Evolutionary conservation across 768 basidiomycete genomes (phyloP).

Genomic region (Trametes elegans): DNA sequence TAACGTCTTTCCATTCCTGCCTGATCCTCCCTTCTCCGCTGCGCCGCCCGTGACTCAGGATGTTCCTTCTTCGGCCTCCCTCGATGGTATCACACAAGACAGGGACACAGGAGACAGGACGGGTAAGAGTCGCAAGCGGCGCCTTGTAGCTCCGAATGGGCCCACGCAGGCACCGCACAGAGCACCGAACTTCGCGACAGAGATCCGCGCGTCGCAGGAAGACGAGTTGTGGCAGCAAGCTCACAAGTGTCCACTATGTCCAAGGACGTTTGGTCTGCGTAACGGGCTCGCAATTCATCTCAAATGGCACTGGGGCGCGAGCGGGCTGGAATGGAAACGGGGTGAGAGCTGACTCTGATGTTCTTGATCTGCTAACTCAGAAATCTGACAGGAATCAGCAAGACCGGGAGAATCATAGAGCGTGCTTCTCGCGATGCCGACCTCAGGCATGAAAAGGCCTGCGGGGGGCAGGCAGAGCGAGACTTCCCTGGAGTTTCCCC

Average conservation of each 20-base stretch:
- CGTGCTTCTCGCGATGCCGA: slow-evolving; percentile 10
- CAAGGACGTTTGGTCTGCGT: slow-evolving; percentile 13
- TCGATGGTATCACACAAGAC: no score
- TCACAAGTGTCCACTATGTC: slow-evolving; percentile 19
- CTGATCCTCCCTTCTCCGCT: no score
- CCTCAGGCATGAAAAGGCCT: slow-evolving; percentile 2
- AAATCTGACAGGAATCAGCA: slow-evolving; percentile 10
- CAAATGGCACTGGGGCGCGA: slow-evolving; percentile 24
- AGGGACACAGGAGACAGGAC: no score
- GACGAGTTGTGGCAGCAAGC: background rate
- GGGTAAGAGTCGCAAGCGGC: no score
- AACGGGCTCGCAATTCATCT: slow-evolving; percentile 21
- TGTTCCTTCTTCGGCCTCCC: no score
- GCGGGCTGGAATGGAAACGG: slow-evolving; percentile 11
- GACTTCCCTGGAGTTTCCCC: background rate
- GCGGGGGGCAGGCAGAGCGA: background rate
- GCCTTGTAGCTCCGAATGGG: no score
- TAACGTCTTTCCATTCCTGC: no score
- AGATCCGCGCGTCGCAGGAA: no score
- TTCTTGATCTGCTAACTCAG: background rate
- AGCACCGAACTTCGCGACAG: no score
- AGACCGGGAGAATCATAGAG: slow-evolving; percentile 4
- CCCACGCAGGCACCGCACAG: no score
- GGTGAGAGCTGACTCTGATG: background rate
- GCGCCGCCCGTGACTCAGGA: no score